These are phyloP conservation scores for Aspergillus costaricaensis DNA, from an alignment of 2,329 filamentous ascomycete genomes.

Conservation along the genomic window DNA sequence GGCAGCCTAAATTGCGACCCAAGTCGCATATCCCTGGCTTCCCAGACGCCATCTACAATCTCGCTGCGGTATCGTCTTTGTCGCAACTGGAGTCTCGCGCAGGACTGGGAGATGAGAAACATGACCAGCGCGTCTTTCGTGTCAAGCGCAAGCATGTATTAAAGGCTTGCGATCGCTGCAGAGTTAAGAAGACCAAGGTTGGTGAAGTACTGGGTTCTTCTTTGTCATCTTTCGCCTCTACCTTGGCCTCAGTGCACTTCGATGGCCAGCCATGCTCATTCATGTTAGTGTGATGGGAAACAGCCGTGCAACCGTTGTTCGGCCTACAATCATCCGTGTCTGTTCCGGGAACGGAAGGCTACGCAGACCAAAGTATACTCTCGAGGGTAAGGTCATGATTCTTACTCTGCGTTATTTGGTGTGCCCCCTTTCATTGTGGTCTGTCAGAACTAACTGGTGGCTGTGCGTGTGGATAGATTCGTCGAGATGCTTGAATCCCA, in stretches of 20 bases:
- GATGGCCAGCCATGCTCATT: slow-evolving; percentile 19
- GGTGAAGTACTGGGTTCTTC: slow-evolving; percentile 16
- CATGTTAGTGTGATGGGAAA: slow-evolving; percentile 46
- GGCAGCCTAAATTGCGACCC: slow-evolving; percentile 42
- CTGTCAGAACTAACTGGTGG: slow-evolving; percentile 3
- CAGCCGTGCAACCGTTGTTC: slow-evolving; percentile 49
- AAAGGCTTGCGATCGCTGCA: slow-evolving; percentile 49
- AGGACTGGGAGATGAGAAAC: slow-evolving; percentile 35
- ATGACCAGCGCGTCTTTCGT: slow-evolving; percentile 43
- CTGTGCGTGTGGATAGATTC: slow-evolving; percentile 32
- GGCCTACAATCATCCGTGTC: slow-evolving; percentile 46
- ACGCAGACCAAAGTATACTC: slow-evolving; percentile 49
- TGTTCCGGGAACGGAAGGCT: slow-evolving; percentile 47
- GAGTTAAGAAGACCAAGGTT: slow-evolving; percentile 50
- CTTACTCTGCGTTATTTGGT: not conserved
- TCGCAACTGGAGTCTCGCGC: slow-evolving; percentile 34
- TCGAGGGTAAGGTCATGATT: slow-evolving; percentile 37
- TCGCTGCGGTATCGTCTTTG: slow-evolving; percentile 34
- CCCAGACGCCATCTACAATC: slow-evolving; percentile 38
- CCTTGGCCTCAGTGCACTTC: not conserved
- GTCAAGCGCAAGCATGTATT: slow-evolving; percentile 49
- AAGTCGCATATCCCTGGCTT: slow-evolving; percentile 40
- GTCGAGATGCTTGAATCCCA: slow-evolving; percentile 50
- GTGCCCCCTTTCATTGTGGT: not conserved
- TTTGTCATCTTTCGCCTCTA: slow-evolving; percentile 8